Evolutionary conservation across 2,329 filamentous ascomycete species (phyloP), one percentile per base, ranked within the genome.

Genomic region (Penicillium digitatum): DNA sequence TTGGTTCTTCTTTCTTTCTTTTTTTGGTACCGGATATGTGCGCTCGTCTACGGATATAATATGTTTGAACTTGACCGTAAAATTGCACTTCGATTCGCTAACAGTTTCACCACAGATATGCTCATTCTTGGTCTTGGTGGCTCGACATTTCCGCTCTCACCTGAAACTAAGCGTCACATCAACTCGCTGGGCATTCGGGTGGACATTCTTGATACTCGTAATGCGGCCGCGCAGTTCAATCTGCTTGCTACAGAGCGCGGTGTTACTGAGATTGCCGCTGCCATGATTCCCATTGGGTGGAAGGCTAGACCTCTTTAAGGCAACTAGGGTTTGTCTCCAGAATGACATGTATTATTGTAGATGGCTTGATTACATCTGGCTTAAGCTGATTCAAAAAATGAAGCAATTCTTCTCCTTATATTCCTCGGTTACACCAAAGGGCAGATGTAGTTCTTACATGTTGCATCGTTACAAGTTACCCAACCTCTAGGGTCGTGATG

Each of bases 201-300:
- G 5, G 94, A 99, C 68, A 81, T 96, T 3, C 82, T 93, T 68
- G 94, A 97, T 75, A 97, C 94, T 31, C 81, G 90, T 60, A 97
- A 97, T 74, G 94, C 94, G 9, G 90, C 93, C 1, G 88, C 92
- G 32, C 91, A 96, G 72, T 99, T 94, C 73, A 99, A 99, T 70
- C 72, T 99, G 66, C 77, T 99, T 52, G 93, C 91, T n/a, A 97
- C 91, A 18, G 94, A 99, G 77, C 80, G 94, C 48, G 93, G 94
- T 1, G 85, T 94, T 6, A 81, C 85, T 20, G 87, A 93, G 66
- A 86, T 97, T 58, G 93, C 91, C 27, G 93, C 90, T 2, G 93
- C 91, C 10, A 71, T 99, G 73, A 83, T 97, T 72, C 92, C 92
- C 0, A 81, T 94, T 50, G 91, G 90, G 2, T 95, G 90, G 89